These are phyloP conservation scores for Fomitopsis betulina DNA, from an alignment of 1,284 basidiomycete species.

Conservation along the genomic window DNA sequence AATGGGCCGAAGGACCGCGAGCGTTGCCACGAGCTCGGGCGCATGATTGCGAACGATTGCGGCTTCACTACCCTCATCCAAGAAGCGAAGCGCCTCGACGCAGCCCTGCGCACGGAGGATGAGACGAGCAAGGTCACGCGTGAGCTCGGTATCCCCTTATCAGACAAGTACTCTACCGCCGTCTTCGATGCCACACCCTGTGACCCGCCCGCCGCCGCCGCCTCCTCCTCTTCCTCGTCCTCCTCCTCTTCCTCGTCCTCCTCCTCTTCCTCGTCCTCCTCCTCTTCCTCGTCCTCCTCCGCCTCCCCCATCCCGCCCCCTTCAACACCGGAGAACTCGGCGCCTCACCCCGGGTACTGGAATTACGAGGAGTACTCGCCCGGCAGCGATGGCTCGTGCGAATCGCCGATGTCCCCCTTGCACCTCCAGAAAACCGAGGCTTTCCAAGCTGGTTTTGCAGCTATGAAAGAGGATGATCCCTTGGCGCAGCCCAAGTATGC, in stretches of 20 bases:
- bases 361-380: neutral
- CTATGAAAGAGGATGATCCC: too few relatives aligned
- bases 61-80: slow-evolving; percentile 7
- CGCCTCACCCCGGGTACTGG: neutral
- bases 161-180: slow-evolving; percentile 9
- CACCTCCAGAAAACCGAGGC: neutral
- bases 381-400: neutral
- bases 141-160: neutral
- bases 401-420: neutral
- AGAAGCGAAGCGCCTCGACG: slow-evolving; percentile 12
- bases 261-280: too few relatives aligned
- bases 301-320: neutral
- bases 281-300: too few relatives aligned
- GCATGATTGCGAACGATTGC: slow-evolving; percentile 10
- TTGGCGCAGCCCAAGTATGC: neutral
- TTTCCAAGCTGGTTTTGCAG: neutral
- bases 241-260: too few relatives aligned
- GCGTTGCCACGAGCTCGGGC: slow-evolving; percentile 16
- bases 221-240: too few relatives aligned
- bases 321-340: neutral
- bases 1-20: slow-evolving; percentile 16
- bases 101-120: neutral
- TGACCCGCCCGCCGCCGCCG: neutral
- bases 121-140: neutral
- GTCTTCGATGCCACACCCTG: slow-evolving; percentile 13